phyloP scores from a whole-genome alignment of 805 yeast species.

The Candida yuanshanica region DNA sequence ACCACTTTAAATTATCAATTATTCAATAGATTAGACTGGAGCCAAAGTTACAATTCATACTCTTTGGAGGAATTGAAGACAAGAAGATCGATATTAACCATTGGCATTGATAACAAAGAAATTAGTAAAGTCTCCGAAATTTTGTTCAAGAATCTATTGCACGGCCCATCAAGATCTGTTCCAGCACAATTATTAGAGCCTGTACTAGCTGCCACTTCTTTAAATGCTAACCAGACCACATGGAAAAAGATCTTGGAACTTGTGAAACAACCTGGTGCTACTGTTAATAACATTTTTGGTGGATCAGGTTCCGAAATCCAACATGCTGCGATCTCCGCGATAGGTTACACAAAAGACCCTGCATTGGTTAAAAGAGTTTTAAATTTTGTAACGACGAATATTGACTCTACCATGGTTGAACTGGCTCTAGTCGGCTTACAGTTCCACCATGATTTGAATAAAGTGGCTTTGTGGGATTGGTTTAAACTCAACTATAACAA shows the following conservation, averaged over 20 bases:
- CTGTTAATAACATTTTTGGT: conserved; percentile 29
- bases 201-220: conserved; percentile 37
- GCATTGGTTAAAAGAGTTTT: conserved; percentile 48
- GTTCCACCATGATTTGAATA: conserved; percentile 29
- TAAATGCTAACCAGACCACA: conserved; percentile 36
- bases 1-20: conserved; percentile 10
- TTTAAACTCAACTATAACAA: conserved; percentile 43
- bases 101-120: conserved; percentile 26
- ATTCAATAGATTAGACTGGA: conserved; percentile 34
- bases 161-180: conserved; percentile 45
- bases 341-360: conserved; percentile 42
- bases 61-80: conserved; percentile 35
- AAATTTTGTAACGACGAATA: conserved; percentile 51
- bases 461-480: conserved; percentile 49
- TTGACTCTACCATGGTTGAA: conserved; percentile 51
- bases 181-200: conserved; percentile 47
- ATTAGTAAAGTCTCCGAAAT: conserved; percentile 30
- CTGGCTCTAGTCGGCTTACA: conserved; percentile 51
- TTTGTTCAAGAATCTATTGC: conserved; percentile 43
- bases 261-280: conserved; percentile 43
- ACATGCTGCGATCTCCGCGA: conserved; percentile 47
- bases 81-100: conserved; percentile 37
- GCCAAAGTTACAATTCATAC: conserved; percentile 33
- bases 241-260: conserved; percentile 56
- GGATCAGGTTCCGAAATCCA: conserved; percentile 36